Evolutionary conservation across 2,329 filamentous ascomycete species (phyloP), one percentile per base, ranked within the genome.

Genomic region (Penicillium brevicompactum): DNA sequence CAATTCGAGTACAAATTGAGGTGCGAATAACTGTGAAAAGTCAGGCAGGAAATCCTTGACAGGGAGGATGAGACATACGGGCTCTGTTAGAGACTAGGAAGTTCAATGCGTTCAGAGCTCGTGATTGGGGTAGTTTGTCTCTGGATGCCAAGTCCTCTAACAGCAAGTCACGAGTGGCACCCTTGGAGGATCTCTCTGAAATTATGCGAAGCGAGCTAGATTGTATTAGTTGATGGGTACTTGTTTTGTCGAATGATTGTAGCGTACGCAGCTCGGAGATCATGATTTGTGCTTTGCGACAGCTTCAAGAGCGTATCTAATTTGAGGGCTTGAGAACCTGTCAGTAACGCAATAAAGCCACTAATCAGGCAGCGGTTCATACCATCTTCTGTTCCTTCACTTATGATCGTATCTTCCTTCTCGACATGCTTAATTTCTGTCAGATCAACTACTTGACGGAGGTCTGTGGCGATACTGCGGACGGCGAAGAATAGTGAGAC

Each of bases 331-430:
- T 55, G 3, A 16, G 11, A 5, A 3, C 7, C 9, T n/a, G 38
- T 73, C 47, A 74, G 60, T 49, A 45, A 9, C 24, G 21, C 5
- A 2, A n/a, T 37, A 37, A 4, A n/a, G 13, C 4, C 5, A 18
- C 21, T 10, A 3, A 8, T 7, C n/a, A 34, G 24, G 4, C 0
- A 8, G 5, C 1, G 6, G 13, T 55, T 30, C 64, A n/a, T 14
- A 77, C 76, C 83, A 67, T 91, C 88, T 67, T 92, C 88, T 2
- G 87, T 90, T 22, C 88, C 85, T 70, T 91, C 87, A 13, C 86
- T 89, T 60, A 91, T 89, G 69, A 90, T 89, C 62, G 87, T 84
- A 48, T 88, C 84, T 69, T 88, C 87, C 34, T 85, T 85, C 56
- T 86, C 83, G 37, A 78, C 69, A 34, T 84, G 82, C 56, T 84